phyloP scores from a whole-genome alignment of 805 yeast species.

The Candida pseudofarinosa region DNA sequence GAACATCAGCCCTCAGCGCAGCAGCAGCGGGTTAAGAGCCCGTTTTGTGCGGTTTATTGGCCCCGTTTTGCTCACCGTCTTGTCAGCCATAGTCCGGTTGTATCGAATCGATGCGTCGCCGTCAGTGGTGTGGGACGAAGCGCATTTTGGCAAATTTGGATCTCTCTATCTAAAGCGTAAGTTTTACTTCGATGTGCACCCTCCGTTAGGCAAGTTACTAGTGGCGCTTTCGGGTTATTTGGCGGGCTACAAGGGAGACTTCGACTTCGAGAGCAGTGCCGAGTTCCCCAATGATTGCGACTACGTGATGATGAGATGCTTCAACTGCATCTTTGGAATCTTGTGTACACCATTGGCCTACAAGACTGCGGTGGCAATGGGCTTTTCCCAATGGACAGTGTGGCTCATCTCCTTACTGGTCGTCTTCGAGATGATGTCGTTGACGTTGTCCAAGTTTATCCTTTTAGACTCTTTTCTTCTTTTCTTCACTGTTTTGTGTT shows the following conservation, averaged over 20 bases:
- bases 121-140: slow-evolving; percentile 94
- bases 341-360: slow-evolving; percentile 85
- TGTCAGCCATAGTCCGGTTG: slow-evolving; percentile 54
- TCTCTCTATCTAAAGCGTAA: slow-evolving; percentile 83
- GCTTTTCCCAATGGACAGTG: slow-evolving; percentile 64
- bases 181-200: slow-evolving; percentile 95
- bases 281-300: slow-evolving; percentile 73
- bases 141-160: slow-evolving; percentile 96
- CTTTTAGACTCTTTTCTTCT: slow-evolving; percentile 87
- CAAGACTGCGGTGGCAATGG: slow-evolving; percentile 71
- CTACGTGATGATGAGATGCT: slow-evolving; percentile 80
- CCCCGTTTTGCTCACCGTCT: slow-evolving; percentile 32
- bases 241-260: slow-evolving; percentile 84
- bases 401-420: slow-evolving; percentile 83
- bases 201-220: slow-evolving; percentile 93
- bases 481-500: slow-evolving; percentile 66
- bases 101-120: slow-evolving; percentile 68
- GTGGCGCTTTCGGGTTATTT: slow-evolving; percentile 84
- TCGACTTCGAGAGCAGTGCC: slow-evolving; percentile 82
- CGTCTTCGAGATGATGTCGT: slow-evolving; percentile 74
- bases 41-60: slow-evolving; percentile 14
- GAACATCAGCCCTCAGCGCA: slow-evolving; percentile 7
- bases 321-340: slow-evolving; percentile 82
- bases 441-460: slow-evolving; percentile 84
- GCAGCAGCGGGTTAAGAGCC: neutral